phyloP scores from a whole-genome alignment of 345 rosid species.

The Zanthoxylum bungeanum region DNA sequence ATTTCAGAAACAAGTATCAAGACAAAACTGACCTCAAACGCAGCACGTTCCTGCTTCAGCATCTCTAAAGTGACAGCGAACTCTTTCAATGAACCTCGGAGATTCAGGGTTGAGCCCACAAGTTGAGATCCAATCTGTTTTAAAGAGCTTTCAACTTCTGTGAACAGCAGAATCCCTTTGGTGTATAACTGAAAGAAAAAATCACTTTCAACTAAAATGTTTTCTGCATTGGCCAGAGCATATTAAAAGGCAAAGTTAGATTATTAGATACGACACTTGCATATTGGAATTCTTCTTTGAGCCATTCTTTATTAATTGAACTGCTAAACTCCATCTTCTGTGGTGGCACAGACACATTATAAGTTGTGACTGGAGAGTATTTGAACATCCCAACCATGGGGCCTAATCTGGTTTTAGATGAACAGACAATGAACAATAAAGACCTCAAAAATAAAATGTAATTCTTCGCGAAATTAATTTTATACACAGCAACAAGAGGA shows the following conservation, averaged over 20 bases:
- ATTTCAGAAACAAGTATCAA: background rate
- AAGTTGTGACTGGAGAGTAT: conserved; percentile 71
- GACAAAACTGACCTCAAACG: conserved; percentile 62
- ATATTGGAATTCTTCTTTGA: conserved; percentile 50
- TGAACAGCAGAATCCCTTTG: conserved; percentile 60
- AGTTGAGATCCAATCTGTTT: conserved; percentile 45
- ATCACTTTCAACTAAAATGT: conserved; percentile 10
- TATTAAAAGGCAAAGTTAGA: background rate
- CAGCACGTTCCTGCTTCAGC: conserved; percentile 52
- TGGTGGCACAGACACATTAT: conserved; percentile 70
- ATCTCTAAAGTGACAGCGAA: conserved; percentile 62
- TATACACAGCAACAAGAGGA: background rate
- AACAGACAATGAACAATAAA: conserved; percentile 5
- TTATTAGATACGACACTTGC: conserved; percentile 37
- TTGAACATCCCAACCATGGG: conserved; percentile 85
- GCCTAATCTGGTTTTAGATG: conserved; percentile 58
- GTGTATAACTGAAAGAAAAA: conserved; percentile 44
- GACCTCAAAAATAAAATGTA: background rate
- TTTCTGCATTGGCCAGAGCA: background rate
- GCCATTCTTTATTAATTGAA: conserved; percentile 48
- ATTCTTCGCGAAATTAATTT: background rate
- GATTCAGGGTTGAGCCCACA: conserved; percentile 41
- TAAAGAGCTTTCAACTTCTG: conserved; percentile 50
- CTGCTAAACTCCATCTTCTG: conserved; percentile 58
- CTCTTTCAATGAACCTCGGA: conserved; percentile 37